Base-by-base conservation (phyloP, 176 grass and related monocot genomes). In the Cenchrus purpureus region DNA sequence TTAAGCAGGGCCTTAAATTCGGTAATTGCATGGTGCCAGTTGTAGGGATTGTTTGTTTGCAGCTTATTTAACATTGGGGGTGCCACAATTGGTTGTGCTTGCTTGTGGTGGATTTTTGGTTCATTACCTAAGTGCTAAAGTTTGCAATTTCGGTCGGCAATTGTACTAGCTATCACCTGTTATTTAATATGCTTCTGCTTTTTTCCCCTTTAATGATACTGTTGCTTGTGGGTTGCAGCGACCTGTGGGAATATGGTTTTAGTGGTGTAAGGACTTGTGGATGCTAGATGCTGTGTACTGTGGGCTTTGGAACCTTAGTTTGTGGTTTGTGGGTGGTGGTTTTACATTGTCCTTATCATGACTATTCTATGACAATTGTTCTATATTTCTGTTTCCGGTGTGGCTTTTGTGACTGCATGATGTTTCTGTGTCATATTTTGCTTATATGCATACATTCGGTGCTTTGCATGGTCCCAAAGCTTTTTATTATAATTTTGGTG, bases 401-500 rank as follows among this genome's bases (percentile, higher is more conserved):
- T 58, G 43, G 17, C 19, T 82, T 76, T 34, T 59, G 9, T 60
- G 8, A 50, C 45, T 65, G 13, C 7, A 8, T 10, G 12, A 60
- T 60, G 40, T 44, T 72, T 82, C 60, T 3, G 37, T 12, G 0
- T 10, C 10, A 22, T 20, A 32, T 70, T 66, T 43, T 12, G 52
- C 43, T 64, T 65, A 45, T 65, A 7, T 13, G 65, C 28, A 3
- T 31, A 31, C 0, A 13, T 59, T 58, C 0, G 28, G 2, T 51
- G 43, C 12, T 16, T 19, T 12, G 49, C 50, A 46, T 37, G 34
- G 34, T 73, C 73, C 22, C 46, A 17, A 65, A 34, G 17, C 49
- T 31, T 58, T 79, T 34, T 60, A 44, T 78, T 48, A 5, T 72
- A 65, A 12, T 56, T 88, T 79, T 72, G 46, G 32, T 34, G 31